Conservation (phyloP, 441 rosid genomes). For the Biscutella laevigata region DNA sequence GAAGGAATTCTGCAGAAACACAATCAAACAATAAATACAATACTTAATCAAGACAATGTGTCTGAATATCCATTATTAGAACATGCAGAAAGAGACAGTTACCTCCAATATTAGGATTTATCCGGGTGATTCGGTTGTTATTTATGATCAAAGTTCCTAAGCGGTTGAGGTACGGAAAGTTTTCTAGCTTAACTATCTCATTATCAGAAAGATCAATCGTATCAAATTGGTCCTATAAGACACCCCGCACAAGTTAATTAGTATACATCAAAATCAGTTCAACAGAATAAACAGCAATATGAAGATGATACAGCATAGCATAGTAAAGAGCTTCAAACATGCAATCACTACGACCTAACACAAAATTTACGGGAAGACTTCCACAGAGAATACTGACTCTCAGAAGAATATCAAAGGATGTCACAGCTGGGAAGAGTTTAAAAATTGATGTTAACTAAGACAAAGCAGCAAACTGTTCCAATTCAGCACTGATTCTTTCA, state of each 20-base stretch:
- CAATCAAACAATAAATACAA: not conserved
- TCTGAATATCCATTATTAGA: not conserved
- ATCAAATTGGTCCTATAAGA: conserved; percentile 87
- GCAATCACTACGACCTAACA: too few relatives aligned
- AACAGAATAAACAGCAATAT: not conserved
- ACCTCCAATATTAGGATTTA: conserved; percentile 88
- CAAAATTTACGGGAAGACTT: too few relatives aligned
- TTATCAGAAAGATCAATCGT: conserved; percentile 92
- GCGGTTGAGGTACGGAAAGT: conserved; percentile 77
- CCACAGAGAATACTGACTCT: not conserved
- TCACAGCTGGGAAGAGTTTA: too few relatives aligned
- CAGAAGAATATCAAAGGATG: too few relatives aligned
- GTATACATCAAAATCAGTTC: not conserved
- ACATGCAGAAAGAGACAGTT: conserved; percentile 3
- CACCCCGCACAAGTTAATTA: conserved; percentile 6
- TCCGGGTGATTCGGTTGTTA: conserved; percentile 86
- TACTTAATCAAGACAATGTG: not conserved
- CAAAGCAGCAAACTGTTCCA: not conserved
- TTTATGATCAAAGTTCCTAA: conserved; percentile 81
- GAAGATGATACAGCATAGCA: not conserved
- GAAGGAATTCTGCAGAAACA: conserved; percentile 61
- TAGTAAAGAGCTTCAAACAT: not conserved
- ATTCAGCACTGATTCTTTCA: not conserved
- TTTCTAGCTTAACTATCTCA: conserved; percentile 97
- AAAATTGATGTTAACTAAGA: not conserved